Evolutionary conservation across 768 basidiomycete genomes (phyloP), one percentile per base, ranked within the genome.

Genomic region (Leccinum longicurvipes): DNA sequence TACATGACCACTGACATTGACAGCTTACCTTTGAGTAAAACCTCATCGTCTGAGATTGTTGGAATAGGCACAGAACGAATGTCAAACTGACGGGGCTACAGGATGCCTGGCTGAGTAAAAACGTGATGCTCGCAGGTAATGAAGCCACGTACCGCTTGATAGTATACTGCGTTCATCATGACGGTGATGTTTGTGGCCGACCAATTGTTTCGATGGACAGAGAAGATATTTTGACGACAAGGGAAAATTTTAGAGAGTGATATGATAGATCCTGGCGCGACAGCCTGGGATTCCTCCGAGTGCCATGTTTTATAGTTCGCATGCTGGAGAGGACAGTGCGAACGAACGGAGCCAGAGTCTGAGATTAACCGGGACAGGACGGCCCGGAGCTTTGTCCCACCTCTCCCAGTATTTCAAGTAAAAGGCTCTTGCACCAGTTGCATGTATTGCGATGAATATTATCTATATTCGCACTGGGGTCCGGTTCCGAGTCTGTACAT

Each of bases 11-110:
- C 2, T n/a, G 14, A 19, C 25, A 32, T 15, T 12, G 14, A 50
- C 7, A 29, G 50, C 69, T 57, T 55, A 78, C 82, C 80, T 73
- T 85, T 83, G 65, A 86, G 76, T 48, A 85, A 73, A 39, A 86
- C 77, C 60, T 86, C 79, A 53, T 82, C 77, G 55, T 81, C 79
- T 27, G 71, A 71, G 53, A 83, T 77, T 54, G 78, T 58, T 27
- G 83, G 83, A 39, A 85, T 74, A 23, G 80, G 76, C 11, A 79
- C 77, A 14, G 72, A 73, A 60, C 78, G 76, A 57, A 84, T 76
- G 56, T 81, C 79, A 51, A 85, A 81, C 49, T 82, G 67, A 50
- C 73, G 72, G 29, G 82, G 76, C 80, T 81, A 46, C 42, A 39
- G 2, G 36, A 36, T 17, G 45, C 25, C 24, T 39, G 2, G 8